phyloP scores from a whole-genome alignment of 2,329 filamentous ascomycete genomes.

The Drechslera avenae region DNA sequence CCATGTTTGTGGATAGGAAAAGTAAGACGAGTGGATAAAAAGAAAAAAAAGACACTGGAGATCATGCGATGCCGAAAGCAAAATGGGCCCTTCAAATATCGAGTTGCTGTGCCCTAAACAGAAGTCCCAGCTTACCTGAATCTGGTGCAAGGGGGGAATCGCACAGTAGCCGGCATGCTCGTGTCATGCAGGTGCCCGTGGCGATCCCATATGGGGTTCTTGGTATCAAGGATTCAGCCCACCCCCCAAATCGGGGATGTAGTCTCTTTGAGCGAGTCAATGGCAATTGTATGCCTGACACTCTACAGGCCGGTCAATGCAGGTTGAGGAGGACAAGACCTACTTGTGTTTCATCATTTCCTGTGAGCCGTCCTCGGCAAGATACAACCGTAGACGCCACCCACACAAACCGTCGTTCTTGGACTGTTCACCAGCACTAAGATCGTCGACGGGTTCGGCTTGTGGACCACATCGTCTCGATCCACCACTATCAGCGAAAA shows the following conservation, averaged over 20 bases:
- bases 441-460: conserved; percentile 4
- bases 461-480: not conserved
- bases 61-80: no score
- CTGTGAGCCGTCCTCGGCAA: conserved; percentile 12
- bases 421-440: conserved; percentile 1
- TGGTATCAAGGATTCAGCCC: not conserved
- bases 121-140: not conserved
- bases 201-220: not conserved
- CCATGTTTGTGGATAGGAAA: conserved; percentile 13
- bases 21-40: not conserved
- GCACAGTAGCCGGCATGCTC: not conserved
- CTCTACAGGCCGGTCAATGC: conserved; percentile 1
- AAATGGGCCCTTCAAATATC: no score
- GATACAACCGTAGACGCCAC: conserved; percentile 6
- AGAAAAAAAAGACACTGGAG: no score
- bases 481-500: not conserved
- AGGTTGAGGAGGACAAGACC: not conserved
- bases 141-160: conserved; percentile 2
- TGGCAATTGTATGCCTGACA: conserved; percentile 1
- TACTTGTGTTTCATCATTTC: conserved; percentile 4
- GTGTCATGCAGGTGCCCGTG: conserved; percentile 12
- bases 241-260: not conserved
- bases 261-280: not conserved
- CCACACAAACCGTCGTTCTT: conserved; percentile 2
- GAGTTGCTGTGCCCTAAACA: not conserved